Evolutionary conservation across 148 eudicot species (phyloP), one percentile per base, ranked within the genome.

Genomic region (Drosera capensis): DNA sequence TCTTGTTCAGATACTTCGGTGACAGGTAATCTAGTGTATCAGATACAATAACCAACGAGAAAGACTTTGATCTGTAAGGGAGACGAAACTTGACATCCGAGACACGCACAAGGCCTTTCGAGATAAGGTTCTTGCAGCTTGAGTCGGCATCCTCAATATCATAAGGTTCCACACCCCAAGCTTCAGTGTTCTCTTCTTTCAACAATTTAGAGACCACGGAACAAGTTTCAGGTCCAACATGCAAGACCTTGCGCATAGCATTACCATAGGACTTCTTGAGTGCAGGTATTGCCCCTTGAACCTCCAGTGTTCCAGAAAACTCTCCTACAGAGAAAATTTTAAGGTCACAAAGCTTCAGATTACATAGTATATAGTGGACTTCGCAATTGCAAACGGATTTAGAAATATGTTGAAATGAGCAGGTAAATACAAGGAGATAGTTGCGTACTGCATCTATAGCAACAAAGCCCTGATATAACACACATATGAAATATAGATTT

Each of bases 91-190:
- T 70, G 40, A 70, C 62, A 26, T 70, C 68, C 60, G 75, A 67
- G 39, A 61, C 75, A 11, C 75, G 71, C 12, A 70, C 75, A 49
- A 61, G 46, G 46, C 75, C 71, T 50, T 57, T 61, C 24, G 36
- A 63, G 13, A 70, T 68, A 38, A 70, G 71, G 30, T 58, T 46
- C 51, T 58, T 61, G 63, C 75, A 70, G 53, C 34, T 36, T 17
- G 51, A 48, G 45, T 70, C 65, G 25, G 68, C 67, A 14, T 70
- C 75, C 49, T 70, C 75, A 13, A 70, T 53, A 30, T 70, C 75
- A 49, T 70, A 70, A 25, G 75, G 75, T 54, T 70, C 75, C 43
- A 70, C 64, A 8, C 75, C 75, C 71, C 71, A 70, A 20, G 71
- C 71, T 57, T 70, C 75, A 22, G 64, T 65, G 40, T 62, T 68